A percentile compares a stretch with the other conserved stretches of the same genome.
phyloP scores from a whole-genome alignment of 139 green algal species.

The Chlamydomonas asymmetrica region DNA sequence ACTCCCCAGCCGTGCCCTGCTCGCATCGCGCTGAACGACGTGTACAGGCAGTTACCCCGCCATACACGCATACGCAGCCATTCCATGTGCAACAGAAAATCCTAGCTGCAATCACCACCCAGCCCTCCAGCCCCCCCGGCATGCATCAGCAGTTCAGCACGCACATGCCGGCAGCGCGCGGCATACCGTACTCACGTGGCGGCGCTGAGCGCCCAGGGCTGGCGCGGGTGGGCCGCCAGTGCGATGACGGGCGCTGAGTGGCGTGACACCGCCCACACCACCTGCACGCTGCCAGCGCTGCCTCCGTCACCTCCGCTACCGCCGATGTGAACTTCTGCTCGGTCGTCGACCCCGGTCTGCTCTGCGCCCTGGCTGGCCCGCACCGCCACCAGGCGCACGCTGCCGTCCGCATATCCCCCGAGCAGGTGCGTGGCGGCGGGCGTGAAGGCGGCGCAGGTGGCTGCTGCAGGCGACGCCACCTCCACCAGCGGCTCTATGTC shows the following conservation, averaged over 20 bases:
- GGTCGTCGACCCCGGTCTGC: neutral
- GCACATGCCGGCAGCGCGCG: neutral
- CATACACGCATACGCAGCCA: neutral
- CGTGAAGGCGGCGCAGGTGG: neutral
- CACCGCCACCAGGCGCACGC: slow-evolving; percentile 30
- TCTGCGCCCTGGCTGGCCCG: neutral
- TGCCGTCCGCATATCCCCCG: slow-evolving; percentile 37
- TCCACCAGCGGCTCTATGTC: neutral
- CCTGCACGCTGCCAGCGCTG: no score
- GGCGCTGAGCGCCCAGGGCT: slow-evolving; percentile 18
- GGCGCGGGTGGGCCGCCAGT: slow-evolving; percentile 24
- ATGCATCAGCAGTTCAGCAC: no score
- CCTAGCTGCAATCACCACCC: no score
- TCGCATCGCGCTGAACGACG: no score
- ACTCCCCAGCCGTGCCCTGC: no score
- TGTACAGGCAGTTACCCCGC: no score
- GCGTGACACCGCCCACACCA: slow-evolving; percentile 24
- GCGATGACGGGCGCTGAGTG: slow-evolving; percentile 28
- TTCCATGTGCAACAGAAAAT: no score
- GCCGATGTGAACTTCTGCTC: no score
- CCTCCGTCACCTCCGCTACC: no score
- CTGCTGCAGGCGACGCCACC: neutral
- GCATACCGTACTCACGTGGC: slow-evolving; percentile 6
- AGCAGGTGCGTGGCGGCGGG: slow-evolving; percentile 8
- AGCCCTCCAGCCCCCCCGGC: no score